These are phyloP conservation scores for Paramecium octaurelia DNA, from an alignment of 73 alveolate genomes.

Conservation along the genomic window DNA sequence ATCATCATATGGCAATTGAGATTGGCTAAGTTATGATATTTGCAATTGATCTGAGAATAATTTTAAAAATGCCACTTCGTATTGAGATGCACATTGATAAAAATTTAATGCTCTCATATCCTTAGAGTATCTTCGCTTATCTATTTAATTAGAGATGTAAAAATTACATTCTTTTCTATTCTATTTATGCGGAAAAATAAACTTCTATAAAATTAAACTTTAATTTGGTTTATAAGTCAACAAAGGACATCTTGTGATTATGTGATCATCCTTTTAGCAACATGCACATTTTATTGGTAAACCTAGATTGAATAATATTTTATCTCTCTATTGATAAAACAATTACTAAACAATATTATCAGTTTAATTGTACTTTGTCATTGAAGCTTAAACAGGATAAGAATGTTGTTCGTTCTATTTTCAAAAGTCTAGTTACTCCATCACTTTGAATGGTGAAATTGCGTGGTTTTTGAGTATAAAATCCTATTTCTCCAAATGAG, in stretches of 20 bases:
- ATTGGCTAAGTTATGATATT: background rate
- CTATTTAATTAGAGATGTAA: background rate
- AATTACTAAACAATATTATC: background rate
- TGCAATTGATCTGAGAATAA: background rate
- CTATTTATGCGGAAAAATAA: background rate
- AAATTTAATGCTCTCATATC: background rate
- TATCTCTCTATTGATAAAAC: background rate
- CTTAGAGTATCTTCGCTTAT: background rate
- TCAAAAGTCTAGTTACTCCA: background rate
- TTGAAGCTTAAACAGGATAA: background rate
- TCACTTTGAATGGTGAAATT: background rate
- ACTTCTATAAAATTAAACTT: background rate
- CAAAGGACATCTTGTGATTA: background rate
- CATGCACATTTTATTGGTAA: background rate
- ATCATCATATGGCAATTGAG: constrained; percentile 31
- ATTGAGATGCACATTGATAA: background rate
- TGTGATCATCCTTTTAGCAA: background rate
- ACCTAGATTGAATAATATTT: background rate
- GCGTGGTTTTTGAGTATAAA: background rate
- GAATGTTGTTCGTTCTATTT: background rate
- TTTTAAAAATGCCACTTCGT: background rate
- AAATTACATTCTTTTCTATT: background rate
- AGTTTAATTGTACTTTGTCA: background rate
- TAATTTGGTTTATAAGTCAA: background rate
- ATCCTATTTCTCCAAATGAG: constrained; percentile 2